Evolutionary conservation across 805 yeast species (phyloP), one percentile per base, ranked within the genome.

Genomic region (Myxozyma sirexii): DNA sequence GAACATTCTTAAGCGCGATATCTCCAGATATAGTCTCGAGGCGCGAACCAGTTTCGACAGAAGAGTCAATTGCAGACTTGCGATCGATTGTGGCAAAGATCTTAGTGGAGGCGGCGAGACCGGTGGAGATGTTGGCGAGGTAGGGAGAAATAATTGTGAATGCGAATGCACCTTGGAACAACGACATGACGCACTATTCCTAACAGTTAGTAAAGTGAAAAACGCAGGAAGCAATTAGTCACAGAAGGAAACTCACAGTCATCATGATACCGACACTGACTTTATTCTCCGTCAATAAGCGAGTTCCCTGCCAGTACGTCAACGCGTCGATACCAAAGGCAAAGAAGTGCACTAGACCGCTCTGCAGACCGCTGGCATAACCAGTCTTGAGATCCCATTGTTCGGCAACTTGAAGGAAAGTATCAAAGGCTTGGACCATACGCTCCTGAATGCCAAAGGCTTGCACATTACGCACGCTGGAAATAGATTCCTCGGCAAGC

Each of bases 61-160:
- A 67, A 5, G 75, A 57, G 62, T 77, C 80, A 44, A 77, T 74
- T n/a, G 67, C 65, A 1, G 81, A 77, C 15, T 63, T 70, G 26
- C 80, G 75, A 60, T 78, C 77, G 55, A 77, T 77, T 4, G 80
- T 74, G 37, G 77, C 78, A 54, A 75, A 76, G 24, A 77, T 70
- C 59, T 75, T 72, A 56, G 72, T 64, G 26, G 75, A 77, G 6
- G 80, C 76, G 2, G 79, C 77, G 3, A 77, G 57, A 44, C 79
- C 80, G 24, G 69, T 67, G 19, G 73, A 72, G 19, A 78, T 64
- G 43, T 71, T 69, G 54, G 75, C 69, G 48, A 77, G 63, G 51
- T 76, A 71, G 0, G 80, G 79, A 12, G 80, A 77, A 19, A 77
- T 69, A 44, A 72, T 69, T 35, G 80, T 79, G 26, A 77, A 64